Evolutionary conservation across 2,329 filamentous ascomycete species (phyloP).

Genomic region (Hortaea werneckii): DNA sequence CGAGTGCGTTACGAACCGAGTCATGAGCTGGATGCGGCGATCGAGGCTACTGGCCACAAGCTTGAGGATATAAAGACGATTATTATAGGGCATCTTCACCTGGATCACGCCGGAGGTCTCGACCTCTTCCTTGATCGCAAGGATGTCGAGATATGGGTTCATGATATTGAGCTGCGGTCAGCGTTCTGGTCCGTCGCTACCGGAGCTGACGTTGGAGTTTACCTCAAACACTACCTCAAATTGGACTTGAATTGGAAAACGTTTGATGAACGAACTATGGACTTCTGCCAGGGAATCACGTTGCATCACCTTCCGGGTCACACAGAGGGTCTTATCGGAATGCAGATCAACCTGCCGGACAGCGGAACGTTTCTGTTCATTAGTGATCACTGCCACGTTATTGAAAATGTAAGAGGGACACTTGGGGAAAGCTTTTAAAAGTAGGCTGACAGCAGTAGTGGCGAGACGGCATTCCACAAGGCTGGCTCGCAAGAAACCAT

Average conservation of each 20-base stretch:
- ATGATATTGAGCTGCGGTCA: slow-evolving; percentile 22
- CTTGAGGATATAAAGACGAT: slow-evolving; percentile 28
- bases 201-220: slow-evolving; percentile 26
- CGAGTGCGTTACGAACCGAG: slow-evolving; percentile 24
- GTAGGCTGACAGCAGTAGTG: slow-evolving; percentile 14
- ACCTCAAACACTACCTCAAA: slow-evolving; percentile 26
- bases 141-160: slow-evolving; percentile 28
- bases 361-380: slow-evolving; percentile 26
- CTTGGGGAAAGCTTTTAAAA: background rate
- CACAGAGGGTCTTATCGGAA: slow-evolving; percentile 26
- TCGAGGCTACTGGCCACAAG: slow-evolving; percentile 25
- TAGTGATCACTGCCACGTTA: slow-evolving; percentile 27
- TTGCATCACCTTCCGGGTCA: slow-evolving; percentile 29
- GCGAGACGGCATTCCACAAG: slow-evolving; percentile 27
- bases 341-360: slow-evolving; percentile 27
- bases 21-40: slow-evolving; percentile 25
- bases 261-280: slow-evolving; percentile 25
- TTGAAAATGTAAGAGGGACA: slow-evolving; percentile 21
- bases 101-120: slow-evolving; percentile 26
- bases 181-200: slow-evolving; percentile 28
- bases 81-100: slow-evolving; percentile 27
- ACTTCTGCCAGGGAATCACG: slow-evolving; percentile 27
- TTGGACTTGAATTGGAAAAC: slow-evolving; percentile 29
- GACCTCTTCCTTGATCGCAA: slow-evolving; percentile 25
- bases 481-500: slow-evolving; percentile 27